Evolutionary conservation across 2,329 filamentous ascomycete genomes (phyloP), one percentile per base, ranked within the genome.

Genomic region (Scytalidium lignicola): DNA sequence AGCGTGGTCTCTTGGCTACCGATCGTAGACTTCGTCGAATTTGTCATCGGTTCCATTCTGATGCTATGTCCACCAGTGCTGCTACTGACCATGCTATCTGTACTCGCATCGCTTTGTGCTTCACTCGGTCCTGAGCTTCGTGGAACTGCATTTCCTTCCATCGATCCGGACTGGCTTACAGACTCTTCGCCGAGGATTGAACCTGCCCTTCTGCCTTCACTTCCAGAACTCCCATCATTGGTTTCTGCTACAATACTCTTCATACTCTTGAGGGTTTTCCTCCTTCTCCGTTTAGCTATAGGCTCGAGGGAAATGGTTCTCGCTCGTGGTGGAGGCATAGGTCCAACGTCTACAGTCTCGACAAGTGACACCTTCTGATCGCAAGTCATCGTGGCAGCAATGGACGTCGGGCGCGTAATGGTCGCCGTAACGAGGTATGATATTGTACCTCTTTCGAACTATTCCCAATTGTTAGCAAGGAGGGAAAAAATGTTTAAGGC

Each of bases 381-480:
- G 68, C 88, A 93, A 29, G 82, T 86, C 9, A 85, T 78, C 2
- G 85, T 90, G 2, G 92, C 85, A 13, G 85, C 79, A 53, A 96
- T 95, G 5, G 90, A 84, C 0, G 88, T 93, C 18, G 93, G 92
- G 49, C 90, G 83, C 18, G 92, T 97, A 50, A 97, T 68, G 8
- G 90, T 96, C 26, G 92, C 86, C 5, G 89, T 92, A 59, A 97
- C 80, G 72, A 92, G 83, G 70, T 97, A 99, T 18, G 87, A 86
- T 60, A 99, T 89, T 2, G 89, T 91, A 29, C 93, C 93, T 63
- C 92, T 84, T 70, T 97, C 93, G 67, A 99, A 99, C 90, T 97
- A 47, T 42, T 40, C 43, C 17, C 18, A 18, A 12, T 39, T n/a
- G 41, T 62, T 41, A 60, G 59, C 41, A 51, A 43, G 21, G 17